phyloP scores from a whole-genome alignment of 2,329 filamentous ascomycete species.

The Neonectria ditissima region DNA sequence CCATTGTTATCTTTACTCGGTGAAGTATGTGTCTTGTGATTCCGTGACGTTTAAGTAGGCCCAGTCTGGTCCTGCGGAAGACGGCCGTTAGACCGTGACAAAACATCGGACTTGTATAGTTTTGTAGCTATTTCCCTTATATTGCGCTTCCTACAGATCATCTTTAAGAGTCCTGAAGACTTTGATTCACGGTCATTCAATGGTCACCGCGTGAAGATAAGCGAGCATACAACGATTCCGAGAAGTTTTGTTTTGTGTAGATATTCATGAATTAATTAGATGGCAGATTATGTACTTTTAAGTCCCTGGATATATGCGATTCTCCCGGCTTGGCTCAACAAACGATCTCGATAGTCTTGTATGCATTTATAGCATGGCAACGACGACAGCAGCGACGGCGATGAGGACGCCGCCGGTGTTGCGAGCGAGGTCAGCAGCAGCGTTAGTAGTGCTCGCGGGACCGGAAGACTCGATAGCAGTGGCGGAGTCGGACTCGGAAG shows the following conservation, averaged over 20 bases:
- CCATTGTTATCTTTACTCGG: constrained; percentile 1
- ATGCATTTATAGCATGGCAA: constrained; percentile 50
- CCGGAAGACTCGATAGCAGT: background rate
- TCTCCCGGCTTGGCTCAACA: constrained; percentile 15
- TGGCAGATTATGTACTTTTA: constrained; percentile 34
- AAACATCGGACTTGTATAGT: background rate
- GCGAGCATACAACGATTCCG: background rate
- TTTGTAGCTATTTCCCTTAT: too few relatives aligned
- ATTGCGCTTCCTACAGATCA: too few relatives aligned
- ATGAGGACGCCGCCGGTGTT: constrained; percentile 51
- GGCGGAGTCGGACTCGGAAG: constrained; percentile 13
- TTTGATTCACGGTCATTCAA: background rate
- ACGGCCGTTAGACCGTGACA: background rate
- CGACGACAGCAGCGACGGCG: constrained; percentile 54
- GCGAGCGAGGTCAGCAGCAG: constrained; percentile 47
- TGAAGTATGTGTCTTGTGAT: background rate
- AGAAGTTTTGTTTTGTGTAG: constrained; percentile 2
- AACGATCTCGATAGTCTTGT: background rate
- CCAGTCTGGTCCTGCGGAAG: too few relatives aligned
- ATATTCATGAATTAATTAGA: constrained; percentile 42
- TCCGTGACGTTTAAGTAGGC: background rate
- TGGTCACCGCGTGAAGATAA: background rate
- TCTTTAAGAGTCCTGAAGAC: background rate
- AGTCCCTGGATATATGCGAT: constrained; percentile 29
- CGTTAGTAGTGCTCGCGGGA: constrained; percentile 29